Conservation (phyloP, 805 yeast species). For the Saturnispora quitensis region DNA sequence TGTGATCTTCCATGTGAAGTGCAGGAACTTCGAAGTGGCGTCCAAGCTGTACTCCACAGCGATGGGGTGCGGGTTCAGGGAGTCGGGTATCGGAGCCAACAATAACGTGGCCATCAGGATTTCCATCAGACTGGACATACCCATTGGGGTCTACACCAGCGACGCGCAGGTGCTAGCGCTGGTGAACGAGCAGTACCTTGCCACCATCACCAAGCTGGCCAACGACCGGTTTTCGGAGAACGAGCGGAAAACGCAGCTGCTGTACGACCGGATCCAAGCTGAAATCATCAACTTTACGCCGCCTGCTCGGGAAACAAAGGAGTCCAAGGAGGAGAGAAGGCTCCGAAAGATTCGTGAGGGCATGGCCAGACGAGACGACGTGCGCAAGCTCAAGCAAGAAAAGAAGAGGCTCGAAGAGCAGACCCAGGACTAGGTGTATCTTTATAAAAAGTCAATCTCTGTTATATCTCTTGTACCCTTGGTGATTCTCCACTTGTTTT, state of each 20-base stretch:
- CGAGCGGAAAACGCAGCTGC: constrained; percentile 40
- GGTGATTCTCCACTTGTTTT: constrained; percentile 19
- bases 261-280: constrained; percentile 34
- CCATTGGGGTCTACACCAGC: constrained; percentile 50
- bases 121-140: constrained; percentile 65
- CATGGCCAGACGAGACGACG: constrained; percentile 24
- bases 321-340: constrained; percentile 51
- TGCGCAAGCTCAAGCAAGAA: constrained; percentile 14
- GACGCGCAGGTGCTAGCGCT: constrained; percentile 26
- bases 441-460: constrained; percentile 11
- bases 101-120: constrained; percentile 71
- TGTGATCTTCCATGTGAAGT: constrained; percentile 73
- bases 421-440: neutral
- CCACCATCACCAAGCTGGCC: constrained; percentile 44
- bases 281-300: constrained; percentile 17
- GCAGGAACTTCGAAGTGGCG: constrained; percentile 54
- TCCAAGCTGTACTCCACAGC: constrained; percentile 57
- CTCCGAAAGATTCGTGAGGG: constrained; percentile 47
- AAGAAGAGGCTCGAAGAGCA: constrained; percentile 6
- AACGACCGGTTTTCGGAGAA: constrained; percentile 61
- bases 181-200: constrained; percentile 45
- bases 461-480: constrained; percentile 12
- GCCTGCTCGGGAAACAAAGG: constrained; percentile 17
- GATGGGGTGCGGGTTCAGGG: constrained; percentile 80
- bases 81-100: constrained; percentile 76